Evolutionary conservation across 2,329 filamentous ascomycete genomes (phyloP), one percentile per base, ranked within the genome.

Genomic region (Aspergillus fumigatus): DNA sequence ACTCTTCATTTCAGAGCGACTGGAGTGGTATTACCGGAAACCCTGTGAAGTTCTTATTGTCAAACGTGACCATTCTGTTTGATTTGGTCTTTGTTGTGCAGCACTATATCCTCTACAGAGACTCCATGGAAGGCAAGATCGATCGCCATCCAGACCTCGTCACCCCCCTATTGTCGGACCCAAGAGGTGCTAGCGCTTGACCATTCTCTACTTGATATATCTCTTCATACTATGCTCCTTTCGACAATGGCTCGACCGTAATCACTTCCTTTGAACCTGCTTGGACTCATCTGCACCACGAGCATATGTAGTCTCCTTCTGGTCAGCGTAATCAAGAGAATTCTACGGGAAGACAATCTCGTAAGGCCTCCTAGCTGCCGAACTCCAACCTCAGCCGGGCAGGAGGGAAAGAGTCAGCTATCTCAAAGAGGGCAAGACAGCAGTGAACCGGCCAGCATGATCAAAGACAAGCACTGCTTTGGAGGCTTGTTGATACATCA

Each of bases 11-110:
- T 40, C 87, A 94, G 72, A 82, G 82, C 54, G 91, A 96, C 76
- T 97, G 93, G 92, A 89, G 87, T 50, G 94, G 93, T 23, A 81
- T 97, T 56, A 92, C 88, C 0, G 93, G 92, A 1, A 97, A 97
- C 72, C 90, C 92, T 0, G 88, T 94, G 65, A 99, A 97, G 77
- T 85, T 97, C 57, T 85, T 87, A 2, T 80, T 97, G 45, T 89
- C 90, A 14, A 93, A 96, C 68, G 84, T 96, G 48, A 91, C 87
- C 56, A 88, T 97, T 65, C 72, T 90, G 2, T 97, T 96, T 71
- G 93, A 97, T 70, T 61, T 88, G 32, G 79, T 96, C 50, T 97
- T 97, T 70, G 88, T 97, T 52, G 68, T 83, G 4, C 94, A 99
- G 76, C 94, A 97, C 74, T 97, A 92, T 66, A 77, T 92, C 38